Conservation (phyloP, 805 yeast species). For the Yueomyces sinensis region DNA sequence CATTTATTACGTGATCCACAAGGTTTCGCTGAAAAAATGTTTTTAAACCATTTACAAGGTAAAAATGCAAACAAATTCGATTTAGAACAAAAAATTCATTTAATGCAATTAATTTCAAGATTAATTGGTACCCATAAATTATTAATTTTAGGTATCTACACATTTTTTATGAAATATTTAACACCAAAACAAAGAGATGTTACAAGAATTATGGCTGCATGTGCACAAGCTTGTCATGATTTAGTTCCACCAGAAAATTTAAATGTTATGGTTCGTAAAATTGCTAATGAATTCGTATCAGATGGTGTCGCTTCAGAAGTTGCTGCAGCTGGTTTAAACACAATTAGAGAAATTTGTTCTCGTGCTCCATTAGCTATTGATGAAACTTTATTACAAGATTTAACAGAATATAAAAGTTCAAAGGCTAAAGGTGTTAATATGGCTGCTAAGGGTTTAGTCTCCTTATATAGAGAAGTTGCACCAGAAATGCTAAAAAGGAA, state of each 20-base stretch:
- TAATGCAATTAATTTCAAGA: slow-evolving; percentile 79
- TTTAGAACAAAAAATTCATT: slow-evolving; percentile 77
- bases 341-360: slow-evolving; percentile 83
- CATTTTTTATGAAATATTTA: slow-evolving; percentile 75
- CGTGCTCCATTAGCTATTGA: slow-evolving; percentile 95
- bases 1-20: slow-evolving; percentile 94
- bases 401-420: slow-evolving; percentile 81
- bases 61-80: slow-evolving; percentile 59
- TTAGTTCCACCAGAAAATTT: slow-evolving; percentile 93
- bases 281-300: slow-evolving; percentile 94
- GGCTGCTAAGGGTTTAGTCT: slow-evolving; percentile 83
- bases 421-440: slow-evolving; percentile 87
- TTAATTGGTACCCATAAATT: slow-evolving; percentile 90
- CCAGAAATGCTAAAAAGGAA: slow-evolving; percentile 87
- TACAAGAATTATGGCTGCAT: slow-evolving; percentile 91
- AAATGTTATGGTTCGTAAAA: slow-evolving; percentile 66
- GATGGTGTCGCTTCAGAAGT: slow-evolving; percentile 98
- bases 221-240: slow-evolving; percentile 95
- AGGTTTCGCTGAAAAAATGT: slow-evolving; percentile 85
- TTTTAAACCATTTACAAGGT: slow-evolving; percentile 54
- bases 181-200: slow-evolving; percentile 93
- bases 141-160: slow-evolving; percentile 78
- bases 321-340: slow-evolving; percentile 94
- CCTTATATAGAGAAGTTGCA: slow-evolving; percentile 85
- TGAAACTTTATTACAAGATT: slow-evolving; percentile 73